Evolutionary conservation across 2,329 filamentous ascomycete genomes (phyloP), one percentile per base, ranked within the genome.

Genomic region (Calonectria pauciramosa): DNA sequence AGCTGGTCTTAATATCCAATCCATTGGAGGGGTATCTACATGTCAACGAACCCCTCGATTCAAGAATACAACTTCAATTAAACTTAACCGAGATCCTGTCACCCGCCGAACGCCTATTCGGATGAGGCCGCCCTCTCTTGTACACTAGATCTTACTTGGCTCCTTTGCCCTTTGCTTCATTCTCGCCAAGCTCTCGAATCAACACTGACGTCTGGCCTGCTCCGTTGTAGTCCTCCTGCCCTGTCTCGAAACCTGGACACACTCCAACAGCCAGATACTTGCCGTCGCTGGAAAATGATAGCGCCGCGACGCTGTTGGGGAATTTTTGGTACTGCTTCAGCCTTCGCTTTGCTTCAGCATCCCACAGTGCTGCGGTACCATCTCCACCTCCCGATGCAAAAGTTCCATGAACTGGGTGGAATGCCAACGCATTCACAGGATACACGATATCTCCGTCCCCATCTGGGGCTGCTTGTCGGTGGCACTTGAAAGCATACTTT

Each of bases 401-500:
- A 0, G 95, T 97, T 75, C 95, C 95, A 82, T 91, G 90, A 4
- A 94, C 86, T 0, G 95, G 95, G 84, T 98, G 96, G 87, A 98
- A 98, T 0, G 95, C 92, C 10, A 98, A 90, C 3, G 96, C 94
- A 82, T 98, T 97, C 79, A 98, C 96, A 0, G 96, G 96, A 82
- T 96, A 98, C 4, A 98, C 95, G 6, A 98, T 90, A 81, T 98
- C 96, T 36, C 89, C 92, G 49, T 90, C 90, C 13, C 90, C 89
- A 51, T 93, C 90, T 2, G 91, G 86, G 13, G 89, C 89, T 1
- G 92, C 90, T 84, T 98, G 95, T 6, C 97, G 92, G 86, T 99
- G 97, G 86, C 97, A 99, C 86, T 99, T 99, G 91, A 99, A 99
- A 18, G 97, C 97, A 84, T 99, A 99, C 85, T 98, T 99, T 78